A percentile compares a stretch with the other conserved stretches of the same genome.
These are phyloP conservation scores for Favolaschia claudopus DNA, from an alignment of 768 basidiomycete species.

Conservation along the genomic window DNA sequence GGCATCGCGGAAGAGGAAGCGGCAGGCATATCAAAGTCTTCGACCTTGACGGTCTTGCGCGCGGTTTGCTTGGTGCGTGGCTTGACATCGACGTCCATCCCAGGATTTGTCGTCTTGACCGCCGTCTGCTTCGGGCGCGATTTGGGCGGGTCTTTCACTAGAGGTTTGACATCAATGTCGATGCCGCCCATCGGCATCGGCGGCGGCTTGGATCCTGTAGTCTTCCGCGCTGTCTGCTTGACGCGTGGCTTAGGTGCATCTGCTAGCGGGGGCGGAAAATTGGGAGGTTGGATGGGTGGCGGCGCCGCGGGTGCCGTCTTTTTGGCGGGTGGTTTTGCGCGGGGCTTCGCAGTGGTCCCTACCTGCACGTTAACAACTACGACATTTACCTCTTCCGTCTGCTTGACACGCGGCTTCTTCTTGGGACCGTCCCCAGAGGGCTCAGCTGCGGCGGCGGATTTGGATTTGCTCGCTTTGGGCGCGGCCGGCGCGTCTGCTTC, in stretches of 20 bases:
- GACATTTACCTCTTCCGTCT: neutral
- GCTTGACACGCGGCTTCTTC: slow-evolving; percentile 19
- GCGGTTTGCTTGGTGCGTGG: slow-evolving; percentile 13
- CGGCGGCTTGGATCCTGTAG: neutral
- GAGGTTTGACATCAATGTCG: neutral
- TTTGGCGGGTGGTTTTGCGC: no score
- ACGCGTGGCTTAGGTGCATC: slow-evolving; percentile 6
- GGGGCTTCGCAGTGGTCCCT: no score
- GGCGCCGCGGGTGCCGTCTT: no score
- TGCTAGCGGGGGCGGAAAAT: neutral
- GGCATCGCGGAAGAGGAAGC: slow-evolving; percentile 5
- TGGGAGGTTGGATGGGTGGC: no score
- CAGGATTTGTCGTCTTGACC: neutral
- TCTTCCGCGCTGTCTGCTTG: slow-evolving; percentile 8
- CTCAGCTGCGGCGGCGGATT: neutral
- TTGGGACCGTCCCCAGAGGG: neutral
- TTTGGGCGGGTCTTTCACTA: neutral
- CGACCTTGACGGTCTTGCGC: neutral
- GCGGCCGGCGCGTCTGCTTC: slow-evolving; percentile 5
- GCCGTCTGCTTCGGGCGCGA: slow-evolving; percentile 9
- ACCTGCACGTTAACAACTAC: no score
- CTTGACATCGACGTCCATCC: no score
- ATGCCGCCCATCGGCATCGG: no score
- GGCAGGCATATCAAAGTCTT: slow-evolving; percentile 5
- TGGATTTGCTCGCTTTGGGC: slow-evolving; percentile 16